phyloP scores from a whole-genome alignment of 2,329 filamentous ascomycete species.

The Blastomyces emzantsi region DNA sequence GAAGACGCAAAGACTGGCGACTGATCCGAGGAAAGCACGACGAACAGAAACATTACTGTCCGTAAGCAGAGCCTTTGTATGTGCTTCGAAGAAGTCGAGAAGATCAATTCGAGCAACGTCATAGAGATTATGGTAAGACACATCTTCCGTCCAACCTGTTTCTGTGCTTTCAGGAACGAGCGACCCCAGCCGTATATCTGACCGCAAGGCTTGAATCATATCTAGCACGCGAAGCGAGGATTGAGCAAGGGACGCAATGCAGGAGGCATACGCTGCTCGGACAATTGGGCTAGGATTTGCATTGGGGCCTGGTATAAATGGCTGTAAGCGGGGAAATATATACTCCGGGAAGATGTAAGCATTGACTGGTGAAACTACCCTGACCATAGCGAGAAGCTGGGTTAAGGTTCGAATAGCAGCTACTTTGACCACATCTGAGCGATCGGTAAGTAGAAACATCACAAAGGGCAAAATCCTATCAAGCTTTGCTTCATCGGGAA shows the following conservation, averaged over 20 bases:
- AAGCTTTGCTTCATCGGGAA: conserved; percentile 92
- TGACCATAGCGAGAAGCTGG: conserved; percentile 77
- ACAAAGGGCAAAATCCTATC: conserved; percentile 89
- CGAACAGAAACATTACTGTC: conserved; percentile 79
- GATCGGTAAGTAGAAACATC: conserved; percentile 71
- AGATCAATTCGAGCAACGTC: conserved; percentile 80
- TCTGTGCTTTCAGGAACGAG: conserved; percentile 68
- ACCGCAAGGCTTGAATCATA: conserved; percentile 77
- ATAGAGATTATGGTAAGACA: conserved; percentile 70
- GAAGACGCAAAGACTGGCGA: conserved; percentile 87
- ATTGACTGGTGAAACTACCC: conserved; percentile 69
- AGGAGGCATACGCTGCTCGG: conserved; percentile 85
- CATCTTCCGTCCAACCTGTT: conserved; percentile 57
- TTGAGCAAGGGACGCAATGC: conserved; percentile 76
- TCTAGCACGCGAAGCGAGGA: conserved; percentile 81
- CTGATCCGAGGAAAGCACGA: conserved; percentile 81
- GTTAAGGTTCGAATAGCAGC: conserved; percentile 79
- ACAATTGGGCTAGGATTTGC: conserved; percentile 59
- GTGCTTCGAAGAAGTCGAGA: conserved; percentile 71
- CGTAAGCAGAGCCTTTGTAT: conserved; percentile 83
- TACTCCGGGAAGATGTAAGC: conserved; percentile 60
- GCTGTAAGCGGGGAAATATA: conserved; percentile 51
- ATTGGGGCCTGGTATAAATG: conserved; percentile 46
- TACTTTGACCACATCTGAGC: conserved; percentile 73
- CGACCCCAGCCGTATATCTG: conserved; percentile 70